These are phyloP conservation scores for Cryptococcus sp. DNA, from an alignment of 1,284 basidiomycete genomes.

Conservation along the genomic window DNA sequence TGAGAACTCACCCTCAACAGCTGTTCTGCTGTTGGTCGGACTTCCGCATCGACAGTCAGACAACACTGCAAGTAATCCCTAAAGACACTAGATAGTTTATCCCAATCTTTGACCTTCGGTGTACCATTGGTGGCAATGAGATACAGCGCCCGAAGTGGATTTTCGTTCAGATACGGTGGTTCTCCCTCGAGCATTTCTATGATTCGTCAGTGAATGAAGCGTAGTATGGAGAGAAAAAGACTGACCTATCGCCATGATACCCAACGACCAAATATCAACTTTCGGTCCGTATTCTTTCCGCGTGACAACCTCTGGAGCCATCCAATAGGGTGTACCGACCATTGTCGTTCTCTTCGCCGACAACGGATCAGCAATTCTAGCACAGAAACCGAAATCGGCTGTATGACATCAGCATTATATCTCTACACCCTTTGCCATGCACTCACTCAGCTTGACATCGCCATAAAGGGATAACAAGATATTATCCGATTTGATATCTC, in stretches of 20 bases:
- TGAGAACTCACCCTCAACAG: conserved; percentile 63
- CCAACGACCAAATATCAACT: conserved; percentile 97
- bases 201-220: conserved; percentile 9
- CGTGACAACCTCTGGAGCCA: conserved; percentile 98
- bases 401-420: conserved; percentile 6
- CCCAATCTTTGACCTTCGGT: conserved; percentile 91
- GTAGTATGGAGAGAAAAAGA: conserved; percentile 6
- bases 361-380: conserved; percentile 85
- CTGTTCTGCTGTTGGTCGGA: conserved; percentile 79
- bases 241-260: conserved; percentile 96
- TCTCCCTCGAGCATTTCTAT: conserved; percentile 99
- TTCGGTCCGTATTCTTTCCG: conserved; percentile 98
- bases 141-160: conserved; percentile 90
- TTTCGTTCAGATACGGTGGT: conserved; percentile 95
- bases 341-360: conserved; percentile 97
- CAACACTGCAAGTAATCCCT: conserved; percentile 83
- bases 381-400: conserved; percentile 99
- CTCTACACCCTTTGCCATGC: background rate
- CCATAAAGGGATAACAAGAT: conserved; percentile 86
- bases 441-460: conserved; percentile 94
- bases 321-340: conserved; percentile 99
- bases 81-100: conserved; percentile 80
- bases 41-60: conserved; percentile 93
- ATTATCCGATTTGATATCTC: conserved; percentile 98
- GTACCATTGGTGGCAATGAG: conserved; percentile 98